phyloP scores from a whole-genome alignment of 306 rosid species.

The Purshia tridentata region DNA sequence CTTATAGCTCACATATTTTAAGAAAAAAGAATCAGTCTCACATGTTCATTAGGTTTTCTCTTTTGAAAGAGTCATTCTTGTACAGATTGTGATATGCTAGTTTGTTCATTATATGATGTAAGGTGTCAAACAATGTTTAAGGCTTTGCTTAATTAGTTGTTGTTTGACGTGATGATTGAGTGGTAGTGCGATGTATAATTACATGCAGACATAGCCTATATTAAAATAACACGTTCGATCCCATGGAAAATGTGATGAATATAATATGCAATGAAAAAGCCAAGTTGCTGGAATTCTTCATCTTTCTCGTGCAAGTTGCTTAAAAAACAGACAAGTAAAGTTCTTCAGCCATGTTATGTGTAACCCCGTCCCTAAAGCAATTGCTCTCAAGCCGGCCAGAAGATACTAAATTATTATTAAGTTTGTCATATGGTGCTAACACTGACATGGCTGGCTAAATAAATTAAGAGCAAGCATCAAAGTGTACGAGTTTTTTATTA shows the following conservation, averaged over 20 bases:
- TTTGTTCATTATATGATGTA: too few relatives aligned
- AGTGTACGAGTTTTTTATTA: not conserved
- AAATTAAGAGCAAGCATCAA: constrained; percentile 1
- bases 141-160: too few relatives aligned
- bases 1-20: too few relatives aligned
- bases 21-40: too few relatives aligned
- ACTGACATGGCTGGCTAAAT: not conserved
- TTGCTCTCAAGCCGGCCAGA: not conserved
- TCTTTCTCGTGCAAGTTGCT: not conserved
- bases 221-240: not conserved
- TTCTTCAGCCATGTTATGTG: not conserved
- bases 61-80: too few relatives aligned
- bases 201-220: not conserved
- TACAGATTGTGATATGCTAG: too few relatives aligned
- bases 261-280: not conserved
- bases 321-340: not conserved
- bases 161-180: too few relatives aligned
- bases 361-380: too few relatives aligned
- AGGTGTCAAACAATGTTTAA: too few relatives aligned
- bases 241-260: constrained; percentile 1
- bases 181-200: too few relatives aligned
- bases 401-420: not conserved
- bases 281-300: not conserved
- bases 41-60: too few relatives aligned
- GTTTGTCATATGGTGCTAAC: too few relatives aligned